Conservation (phyloP, 768 basidiomycete genomes). For the Termitomyces bulborhizus region DNA sequence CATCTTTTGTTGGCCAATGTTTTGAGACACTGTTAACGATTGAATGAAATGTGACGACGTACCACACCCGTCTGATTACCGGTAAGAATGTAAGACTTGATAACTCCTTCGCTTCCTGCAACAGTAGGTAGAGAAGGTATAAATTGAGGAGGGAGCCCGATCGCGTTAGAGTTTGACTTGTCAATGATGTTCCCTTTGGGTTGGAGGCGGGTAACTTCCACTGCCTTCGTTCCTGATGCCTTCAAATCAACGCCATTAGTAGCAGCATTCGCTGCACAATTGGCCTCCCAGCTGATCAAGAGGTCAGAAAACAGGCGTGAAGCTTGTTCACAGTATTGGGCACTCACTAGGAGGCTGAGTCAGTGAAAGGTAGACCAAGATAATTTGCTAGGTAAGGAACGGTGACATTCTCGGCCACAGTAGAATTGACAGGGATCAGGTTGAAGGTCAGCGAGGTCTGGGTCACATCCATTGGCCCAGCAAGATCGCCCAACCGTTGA, state of each 20-base stretch:
- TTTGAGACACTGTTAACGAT: neutral
- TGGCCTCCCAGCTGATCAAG: conserved; percentile 18
- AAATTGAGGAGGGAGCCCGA: conserved; percentile 42
- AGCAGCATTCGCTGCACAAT: conserved; percentile 43
- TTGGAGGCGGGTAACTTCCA: conserved; percentile 1
- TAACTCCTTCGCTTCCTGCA: conserved; percentile 42
- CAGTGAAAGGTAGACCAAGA: conserved; percentile 42
- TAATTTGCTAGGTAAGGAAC: conserved; percentile 49
- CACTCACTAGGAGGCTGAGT: conserved; percentile 44
- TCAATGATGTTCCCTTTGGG: conserved; percentile 37
- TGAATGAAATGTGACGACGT: conserved; percentile 15
- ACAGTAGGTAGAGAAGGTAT: conserved; percentile 39
- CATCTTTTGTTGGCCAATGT: conserved; percentile 30
- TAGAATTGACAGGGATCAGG: conserved; percentile 40
- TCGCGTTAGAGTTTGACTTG: conserved; percentile 30
- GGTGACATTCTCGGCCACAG: conserved; percentile 38
- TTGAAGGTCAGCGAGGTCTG: conserved; percentile 41
- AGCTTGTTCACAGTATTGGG: neutral
- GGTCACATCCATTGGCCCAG: conserved; percentile 45
- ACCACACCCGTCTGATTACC: conserved; percentile 56
- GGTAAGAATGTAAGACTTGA: conserved; percentile 51
- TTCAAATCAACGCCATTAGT: conserved; percentile 50
- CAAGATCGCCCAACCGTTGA: conserved; percentile 53
- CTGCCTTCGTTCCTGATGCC: neutral
- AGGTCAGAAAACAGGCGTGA: neutral